Evolutionary conservation across 345 rosid genomes (phyloP), one percentile per base, ranked within the genome.

Genomic region (Carallia brachiata): DNA sequence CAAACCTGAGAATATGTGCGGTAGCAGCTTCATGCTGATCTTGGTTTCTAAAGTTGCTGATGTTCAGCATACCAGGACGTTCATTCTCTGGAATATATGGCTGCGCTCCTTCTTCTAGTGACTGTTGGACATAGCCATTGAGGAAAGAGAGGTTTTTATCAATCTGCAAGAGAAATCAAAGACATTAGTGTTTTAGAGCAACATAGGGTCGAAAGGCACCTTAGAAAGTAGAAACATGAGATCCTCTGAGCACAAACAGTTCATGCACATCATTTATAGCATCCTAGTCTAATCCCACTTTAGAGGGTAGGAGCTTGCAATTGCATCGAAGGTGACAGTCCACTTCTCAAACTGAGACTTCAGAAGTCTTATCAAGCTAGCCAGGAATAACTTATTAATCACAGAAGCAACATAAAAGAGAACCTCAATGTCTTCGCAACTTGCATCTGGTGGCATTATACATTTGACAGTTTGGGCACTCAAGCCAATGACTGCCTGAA

Each of bases 341-440:
- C n/a, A 56, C n/a, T 9, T 0, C 1, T 28, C n/a, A 39, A 10
- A 62, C 6, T 31, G 48, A 62, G 54, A 56, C 13, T 18, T 23
- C 19, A 47, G 62, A 36, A 7, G 57, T 37, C 18, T 70, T 70
- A 15, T 12, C 19, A 34, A 39, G 36, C 56, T 36, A 19, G 27
- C 40, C 31, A 57, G 56, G 34, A 63, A 16, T 16, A 30, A 27
- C 48, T 3, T 59, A 54, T 44, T 37, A 44, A 63, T 23, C 23
- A 57, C 57, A 13, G 6, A 17, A 48, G 18, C 36, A 47, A 37
- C 62, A 68, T 30, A 0, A 52, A n/a, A 60, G 5, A 62, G 64
- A 65, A 95, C 98, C 97, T 95, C 96, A 67, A 95, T 89, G 57
- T 95, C 99, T 83, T 89, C 96, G 31, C 98, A 90, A 79, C 99